These are phyloP conservation scores for Pseudocohnilembus persalinus DNA, from an alignment of 169 alveolate species.

Conservation along the genomic window DNA sequence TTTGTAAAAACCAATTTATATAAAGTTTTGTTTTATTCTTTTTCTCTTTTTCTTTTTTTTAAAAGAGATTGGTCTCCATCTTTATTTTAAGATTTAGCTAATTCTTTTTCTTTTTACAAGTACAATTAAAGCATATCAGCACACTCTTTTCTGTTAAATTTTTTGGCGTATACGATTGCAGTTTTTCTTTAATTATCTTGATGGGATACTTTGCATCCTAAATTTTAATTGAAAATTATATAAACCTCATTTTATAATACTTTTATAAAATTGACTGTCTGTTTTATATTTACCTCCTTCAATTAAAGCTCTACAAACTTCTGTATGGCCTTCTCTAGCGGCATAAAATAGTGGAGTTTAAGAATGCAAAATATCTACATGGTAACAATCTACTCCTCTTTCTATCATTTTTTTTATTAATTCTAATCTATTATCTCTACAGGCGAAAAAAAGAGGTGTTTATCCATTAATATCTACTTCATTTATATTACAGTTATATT, in stretches of 20 bases:
- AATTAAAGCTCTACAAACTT: slow-evolving; percentile 37
- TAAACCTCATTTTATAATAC: background rate
- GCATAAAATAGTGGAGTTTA: slow-evolving; percentile 50
- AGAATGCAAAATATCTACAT: slow-evolving; percentile 20
- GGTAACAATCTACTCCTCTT: slow-evolving; percentile 10
- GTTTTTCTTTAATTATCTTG: slow-evolving; percentile 35
- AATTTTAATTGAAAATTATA: too few relatives aligned
- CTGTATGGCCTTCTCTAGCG: slow-evolving; percentile 56
- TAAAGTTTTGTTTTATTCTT: slow-evolving; percentile 19
- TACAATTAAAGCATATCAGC: slow-evolving; percentile 20
- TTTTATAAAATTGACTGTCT: background rate
- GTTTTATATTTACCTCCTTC: slow-evolving; percentile 17
- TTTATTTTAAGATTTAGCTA: background rate
- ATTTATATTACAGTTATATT: background rate
- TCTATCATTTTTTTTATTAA: slow-evolving; percentile 19
- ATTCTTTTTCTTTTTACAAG: slow-evolving; percentile 8
- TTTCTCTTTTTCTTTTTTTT: slow-evolving; percentile 16
- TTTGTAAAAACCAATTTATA: slow-evolving; percentile 41
- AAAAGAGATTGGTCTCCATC: background rate
- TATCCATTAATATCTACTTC: slow-evolving; percentile 24
- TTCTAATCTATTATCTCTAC: slow-evolving; percentile 42
- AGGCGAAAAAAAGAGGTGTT: slow-evolving; percentile 45
- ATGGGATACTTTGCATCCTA: slow-evolving; percentile 41
- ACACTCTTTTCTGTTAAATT: slow-evolving; percentile 33
- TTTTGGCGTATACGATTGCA: slow-evolving; percentile 36